Evolutionary conservation across 768 basidiomycete genomes (phyloP), one percentile per base, ranked within the genome.

Genomic region (Neoboletus brunneissimus): DNA sequence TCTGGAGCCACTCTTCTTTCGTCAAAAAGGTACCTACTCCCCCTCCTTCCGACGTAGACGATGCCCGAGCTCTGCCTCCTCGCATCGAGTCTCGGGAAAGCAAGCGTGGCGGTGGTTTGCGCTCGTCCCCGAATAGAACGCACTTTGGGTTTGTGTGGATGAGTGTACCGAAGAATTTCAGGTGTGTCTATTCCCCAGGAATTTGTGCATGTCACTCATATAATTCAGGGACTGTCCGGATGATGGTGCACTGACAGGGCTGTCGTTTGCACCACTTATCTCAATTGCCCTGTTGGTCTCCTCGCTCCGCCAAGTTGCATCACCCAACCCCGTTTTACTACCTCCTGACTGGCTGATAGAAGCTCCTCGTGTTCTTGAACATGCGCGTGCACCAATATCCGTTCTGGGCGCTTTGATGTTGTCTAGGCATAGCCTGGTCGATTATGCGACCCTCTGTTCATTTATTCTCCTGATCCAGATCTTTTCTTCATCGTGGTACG

Each of bases 151-250:
- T 85, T 65, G 80, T 93, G 25, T 94, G 90, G 90, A 93, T 94
- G 91, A 88, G 91, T 16, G 89, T 91, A 5, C 87, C 89, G 0
- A 91, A 91, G 71, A 91, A 94, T 65, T 94, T 90, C 67, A 79
- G 91, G 89, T 88, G 60, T 41, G 75, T 64, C 40, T 48, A 42
- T 32, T 35, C 43, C n/a, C 29, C 31, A 29, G 29, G 20, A 44
- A 45, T 50, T 15, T 51, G 1, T 51, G 18, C 41, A 41, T 35
- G 11, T 52, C 52, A n/a, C 55, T 70, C 46, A 60, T 47, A 55
- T 59, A 52, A 49, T 40, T 61, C 58, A 94, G 93, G 67, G 84
- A 89, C 54, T 88, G 87, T 46, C 73, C 80, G 13, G 94, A 96
- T 67, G 94, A 97, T 69, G 95, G 95, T 15, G 84, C 88, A 23